phyloP scores from a whole-genome alignment of 495 filamentous ascomycete species.

The Annulohypoxylon nitens region DNA sequence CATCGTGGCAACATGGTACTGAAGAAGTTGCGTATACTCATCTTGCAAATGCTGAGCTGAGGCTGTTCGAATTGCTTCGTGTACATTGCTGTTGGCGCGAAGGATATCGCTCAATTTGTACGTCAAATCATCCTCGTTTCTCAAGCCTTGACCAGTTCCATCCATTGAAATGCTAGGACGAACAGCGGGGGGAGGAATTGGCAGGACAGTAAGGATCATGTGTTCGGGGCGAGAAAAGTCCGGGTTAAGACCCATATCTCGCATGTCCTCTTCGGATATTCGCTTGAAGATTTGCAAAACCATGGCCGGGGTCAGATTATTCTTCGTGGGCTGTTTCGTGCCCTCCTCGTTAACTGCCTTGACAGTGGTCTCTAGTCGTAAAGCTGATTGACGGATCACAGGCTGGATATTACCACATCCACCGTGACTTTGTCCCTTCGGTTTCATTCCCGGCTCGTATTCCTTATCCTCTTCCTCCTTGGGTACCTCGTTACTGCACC shows the following conservation, averaged over 20 bases:
- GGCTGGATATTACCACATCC: constrained; percentile 95
- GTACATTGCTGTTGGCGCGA: constrained; percentile 94
- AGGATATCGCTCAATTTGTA: constrained; percentile 99
- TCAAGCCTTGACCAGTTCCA: constrained; percentile 84
- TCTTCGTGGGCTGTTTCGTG: constrained; percentile 87
- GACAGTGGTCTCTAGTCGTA: constrained; percentile 74
- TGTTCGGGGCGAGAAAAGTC: constrained; percentile 96
- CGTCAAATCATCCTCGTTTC: constrained; percentile 97
- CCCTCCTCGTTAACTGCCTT: constrained; percentile 75
- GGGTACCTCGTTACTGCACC: constrained; percentile 80
- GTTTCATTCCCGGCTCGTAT: constrained; percentile 66
- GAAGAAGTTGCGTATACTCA: constrained; percentile 92
- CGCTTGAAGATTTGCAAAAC: constrained; percentile 86
- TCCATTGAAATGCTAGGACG: constrained; percentile 96
- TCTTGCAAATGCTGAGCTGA: constrained; percentile 88
- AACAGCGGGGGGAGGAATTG: constrained; percentile 94
- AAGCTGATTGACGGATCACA: constrained; percentile 83
- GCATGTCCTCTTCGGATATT: constrained; percentile 82
- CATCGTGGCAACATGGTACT: constrained; percentile 98
- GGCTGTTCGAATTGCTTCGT: constrained; percentile 86
- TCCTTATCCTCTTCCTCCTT: constrained; percentile 71
- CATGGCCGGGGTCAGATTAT: constrained; percentile 82
- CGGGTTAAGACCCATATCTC: constrained; percentile 88
- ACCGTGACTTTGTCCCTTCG: constrained; percentile 71
- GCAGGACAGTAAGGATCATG: constrained; percentile 96